Percentiles rank a stretch among this genome's conserved stretches.
phyloP scores from a whole-genome alignment of 2,329 filamentous ascomycete genomes.

The Trichoderma polysporum region DNA sequence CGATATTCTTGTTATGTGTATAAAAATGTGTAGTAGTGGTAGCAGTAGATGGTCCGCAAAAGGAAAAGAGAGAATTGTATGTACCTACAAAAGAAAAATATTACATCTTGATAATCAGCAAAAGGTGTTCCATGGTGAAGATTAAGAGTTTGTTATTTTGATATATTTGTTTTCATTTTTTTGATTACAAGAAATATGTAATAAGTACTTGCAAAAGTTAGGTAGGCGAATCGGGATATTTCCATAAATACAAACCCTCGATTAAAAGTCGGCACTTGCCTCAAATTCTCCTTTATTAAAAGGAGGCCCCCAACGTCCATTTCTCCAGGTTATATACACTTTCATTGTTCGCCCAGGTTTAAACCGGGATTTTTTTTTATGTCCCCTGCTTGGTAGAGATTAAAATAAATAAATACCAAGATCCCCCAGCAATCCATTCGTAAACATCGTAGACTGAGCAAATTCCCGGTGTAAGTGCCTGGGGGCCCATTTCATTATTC shows the following conservation, averaged over 20 bases:
- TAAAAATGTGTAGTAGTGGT: neutral
- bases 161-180: neutral
- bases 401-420: neutral
- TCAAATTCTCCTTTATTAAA: neutral
- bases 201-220: neutral
- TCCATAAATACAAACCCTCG: neutral
- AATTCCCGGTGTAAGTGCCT: neutral
- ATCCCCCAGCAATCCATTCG: neutral
- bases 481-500: neutral
- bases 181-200: neutral
- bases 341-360: no score
- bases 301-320: neutral
- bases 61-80: neutral
- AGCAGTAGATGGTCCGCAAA: neutral
- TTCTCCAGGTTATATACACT: no score
- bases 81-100: neutral
- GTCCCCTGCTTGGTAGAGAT: neutral
- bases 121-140: neutral
- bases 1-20: conserved; percentile 19
- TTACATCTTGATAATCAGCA: neutral
- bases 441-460: neutral
- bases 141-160: no score
- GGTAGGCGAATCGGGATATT: neutral
- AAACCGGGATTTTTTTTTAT: neutral
- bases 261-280: neutral